phyloP scores from a whole-genome alignment of 768 basidiomycete genomes.

The Melanogaster broomeanus region DNA sequence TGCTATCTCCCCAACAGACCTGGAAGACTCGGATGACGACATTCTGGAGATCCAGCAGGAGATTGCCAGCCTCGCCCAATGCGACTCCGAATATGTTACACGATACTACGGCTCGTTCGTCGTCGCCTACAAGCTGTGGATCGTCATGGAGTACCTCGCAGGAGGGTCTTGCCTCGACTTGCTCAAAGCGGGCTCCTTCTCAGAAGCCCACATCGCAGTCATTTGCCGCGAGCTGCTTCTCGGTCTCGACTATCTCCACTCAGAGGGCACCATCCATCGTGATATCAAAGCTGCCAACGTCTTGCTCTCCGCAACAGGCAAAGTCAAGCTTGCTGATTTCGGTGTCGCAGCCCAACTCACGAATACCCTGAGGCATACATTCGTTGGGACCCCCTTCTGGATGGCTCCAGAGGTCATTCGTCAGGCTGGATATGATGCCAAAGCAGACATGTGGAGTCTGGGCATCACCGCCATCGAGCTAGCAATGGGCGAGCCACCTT shows the following conservation, averaged over 20 bases:
- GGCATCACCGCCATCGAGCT: constrained; percentile 99
- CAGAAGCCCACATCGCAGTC: constrained; percentile 93
- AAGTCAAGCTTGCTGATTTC: constrained; percentile 97
- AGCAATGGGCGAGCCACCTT: constrained; percentile 95
- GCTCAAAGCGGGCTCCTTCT: constrained; percentile 87
- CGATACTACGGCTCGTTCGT: constrained; percentile 97
- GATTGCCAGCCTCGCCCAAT: constrained; percentile 93
- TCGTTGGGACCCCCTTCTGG: constrained; percentile 97
- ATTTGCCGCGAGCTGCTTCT: constrained; percentile 90
- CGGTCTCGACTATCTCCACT: constrained; percentile 95
- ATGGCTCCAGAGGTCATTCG: constrained; percentile 99
- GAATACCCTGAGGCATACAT: constrained; percentile 91
- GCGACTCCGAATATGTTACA: constrained; percentile 96
- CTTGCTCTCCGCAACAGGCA: constrained; percentile 84
- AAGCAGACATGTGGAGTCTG: constrained; percentile 97
- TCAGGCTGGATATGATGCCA: constrained; percentile 93
- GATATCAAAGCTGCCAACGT: constrained; percentile 99
- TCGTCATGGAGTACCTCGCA: constrained; percentile 98
- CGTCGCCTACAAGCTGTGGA: constrained; percentile 97
- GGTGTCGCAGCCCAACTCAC: constrained; percentile 98
- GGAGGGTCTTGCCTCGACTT: constrained; percentile 98
- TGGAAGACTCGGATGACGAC: constrained; percentile 98
- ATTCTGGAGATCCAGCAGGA: constrained; percentile 99
- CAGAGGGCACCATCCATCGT: constrained; percentile 94
- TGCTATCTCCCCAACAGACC: constrained; percentile 52